phyloP scores from a whole-genome alignment of 129 eudicot species.

The Kitagawia praeruptora region DNA sequence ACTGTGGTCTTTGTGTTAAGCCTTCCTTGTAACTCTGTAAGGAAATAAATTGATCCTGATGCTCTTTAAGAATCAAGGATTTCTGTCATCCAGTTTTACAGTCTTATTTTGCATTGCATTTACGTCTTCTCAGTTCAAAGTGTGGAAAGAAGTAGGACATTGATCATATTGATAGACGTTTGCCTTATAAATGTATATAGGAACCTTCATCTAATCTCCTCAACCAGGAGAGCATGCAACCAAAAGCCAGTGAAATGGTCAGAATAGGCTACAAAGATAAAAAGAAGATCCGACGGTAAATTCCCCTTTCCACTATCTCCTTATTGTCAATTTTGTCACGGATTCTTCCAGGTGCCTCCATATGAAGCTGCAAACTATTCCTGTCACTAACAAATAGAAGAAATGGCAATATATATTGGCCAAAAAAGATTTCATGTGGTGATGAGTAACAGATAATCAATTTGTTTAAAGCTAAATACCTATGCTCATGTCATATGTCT shows the following conservation, averaged over 20 bases:
- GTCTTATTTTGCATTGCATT: slow-evolving; percentile 17
- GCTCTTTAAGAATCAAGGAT: slow-evolving; percentile 14
- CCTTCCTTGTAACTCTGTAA: slow-evolving; percentile 8
- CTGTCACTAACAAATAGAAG: not conserved
- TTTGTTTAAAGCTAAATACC: not conserved
- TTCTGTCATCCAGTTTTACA: slow-evolving; percentile 11
- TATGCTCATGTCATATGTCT: not conserved
- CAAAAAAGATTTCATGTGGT: too few species aligned
- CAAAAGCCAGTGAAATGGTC: slow-evolving; percentile 17
- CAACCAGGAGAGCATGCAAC: slow-evolving; percentile 1
- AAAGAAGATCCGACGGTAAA: slow-evolving; percentile 34
- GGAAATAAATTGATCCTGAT: slow-evolving; percentile 13
- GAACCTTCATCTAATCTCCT: slow-evolving; percentile 6
- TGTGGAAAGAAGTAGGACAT: slow-evolving; percentile 35
- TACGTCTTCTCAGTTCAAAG: slow-evolving; percentile 25
- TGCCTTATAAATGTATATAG: slow-evolving; percentile 7
- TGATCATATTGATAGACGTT: slow-evolving; percentile 21
- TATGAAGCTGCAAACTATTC: not conserved
- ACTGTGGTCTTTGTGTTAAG: slow-evolving; percentile 9
- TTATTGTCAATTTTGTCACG: not conserved
- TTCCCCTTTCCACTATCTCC: not conserved
- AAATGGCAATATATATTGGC: not conserved
- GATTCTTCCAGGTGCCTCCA: too few species aligned
- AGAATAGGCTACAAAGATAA: slow-evolving; percentile 22
- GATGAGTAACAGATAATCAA: not conserved